Evolutionary conservation across 1,284 basidiomycete genomes (phyloP).

Genomic region (Anthracocystis setariae): DNA sequence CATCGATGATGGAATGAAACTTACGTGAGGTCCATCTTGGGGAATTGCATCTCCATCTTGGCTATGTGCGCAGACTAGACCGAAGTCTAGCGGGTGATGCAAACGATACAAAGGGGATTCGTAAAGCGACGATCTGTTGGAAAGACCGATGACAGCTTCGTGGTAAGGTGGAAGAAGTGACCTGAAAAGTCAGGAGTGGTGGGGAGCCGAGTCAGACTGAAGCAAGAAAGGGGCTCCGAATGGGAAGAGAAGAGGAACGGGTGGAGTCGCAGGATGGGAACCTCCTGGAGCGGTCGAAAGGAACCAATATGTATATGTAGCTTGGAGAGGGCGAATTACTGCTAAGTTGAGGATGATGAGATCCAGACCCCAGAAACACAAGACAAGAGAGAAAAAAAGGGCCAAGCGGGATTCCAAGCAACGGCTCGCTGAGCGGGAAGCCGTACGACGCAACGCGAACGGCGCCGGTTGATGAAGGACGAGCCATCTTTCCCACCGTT

Average conservation of each 20-base stretch:
- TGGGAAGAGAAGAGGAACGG: neutral
- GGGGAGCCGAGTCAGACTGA: neutral
- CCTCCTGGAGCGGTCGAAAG: neutral
- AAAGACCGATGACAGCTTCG: constrained; percentile 6
- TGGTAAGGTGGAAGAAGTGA: neutral
- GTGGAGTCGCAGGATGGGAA: neutral
- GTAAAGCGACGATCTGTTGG: neutral
- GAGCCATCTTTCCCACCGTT: constrained; percentile 4
- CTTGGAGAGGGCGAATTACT: neutral
- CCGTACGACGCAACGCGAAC: neutral
- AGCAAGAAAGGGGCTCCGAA: constrained; percentile 1
- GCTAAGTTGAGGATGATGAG: neutral
- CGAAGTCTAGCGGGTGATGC: constrained; percentile 1
- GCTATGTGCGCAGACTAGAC: constrained; percentile 4
- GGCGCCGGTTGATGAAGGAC: neutral
- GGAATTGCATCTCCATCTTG: constrained; percentile 35
- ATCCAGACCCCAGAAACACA: constrained; percentile 9
- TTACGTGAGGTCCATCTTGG: constrained; percentile 44
- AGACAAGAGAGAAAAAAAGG: no score
- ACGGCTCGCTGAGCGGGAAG: neutral
- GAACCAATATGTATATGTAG: constrained; percentile 5
- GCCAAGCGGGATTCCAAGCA: neutral
- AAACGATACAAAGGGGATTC: neutral
- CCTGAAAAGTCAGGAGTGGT: neutral
- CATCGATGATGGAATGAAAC: neutral